phyloP scores from a whole-genome alignment of 2,329 filamentous ascomycete species.

The Beauveria scarabaeidicola region DNA sequence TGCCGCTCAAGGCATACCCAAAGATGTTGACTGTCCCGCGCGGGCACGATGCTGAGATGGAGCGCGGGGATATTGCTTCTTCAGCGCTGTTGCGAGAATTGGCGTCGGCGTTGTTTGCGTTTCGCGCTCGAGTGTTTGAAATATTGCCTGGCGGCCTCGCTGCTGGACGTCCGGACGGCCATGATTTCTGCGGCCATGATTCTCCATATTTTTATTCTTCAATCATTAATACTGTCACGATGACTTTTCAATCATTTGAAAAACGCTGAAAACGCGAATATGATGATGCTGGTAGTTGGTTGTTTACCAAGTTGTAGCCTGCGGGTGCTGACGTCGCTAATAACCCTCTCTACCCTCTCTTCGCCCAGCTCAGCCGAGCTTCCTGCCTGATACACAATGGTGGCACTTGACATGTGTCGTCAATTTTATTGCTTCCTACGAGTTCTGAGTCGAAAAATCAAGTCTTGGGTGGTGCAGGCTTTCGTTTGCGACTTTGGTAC shows the following conservation, averaged over 20 bases:
- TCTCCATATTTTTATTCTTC: background rate
- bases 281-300: background rate
- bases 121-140: constrained; percentile 33
- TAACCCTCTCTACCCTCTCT: constrained; percentile 11
- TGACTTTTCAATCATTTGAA: background rate
- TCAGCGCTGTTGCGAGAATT: constrained; percentile 32
- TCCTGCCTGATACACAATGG: background rate
- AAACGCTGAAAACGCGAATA: background rate
- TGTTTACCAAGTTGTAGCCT: background rate
- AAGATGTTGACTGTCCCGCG: constrained; percentile 28
- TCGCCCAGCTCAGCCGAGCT: background rate
- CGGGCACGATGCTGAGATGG: constrained; percentile 6
- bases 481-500: too few relatives aligned
- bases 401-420: background rate
- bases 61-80: constrained; percentile 20
- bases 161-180: background rate
- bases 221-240: background rate
- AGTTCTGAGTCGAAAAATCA: too few relatives aligned
- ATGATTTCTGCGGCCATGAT: background rate
- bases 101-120: constrained; percentile 35
- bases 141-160: constrained; percentile 6
- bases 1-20: constrained; percentile 31
- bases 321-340: background rate
- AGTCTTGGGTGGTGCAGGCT: background rate
- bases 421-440: too few relatives aligned